Evolutionary conservation across 306 rosid species (phyloP).

Genomic region (Quercus bicolor): DNA sequence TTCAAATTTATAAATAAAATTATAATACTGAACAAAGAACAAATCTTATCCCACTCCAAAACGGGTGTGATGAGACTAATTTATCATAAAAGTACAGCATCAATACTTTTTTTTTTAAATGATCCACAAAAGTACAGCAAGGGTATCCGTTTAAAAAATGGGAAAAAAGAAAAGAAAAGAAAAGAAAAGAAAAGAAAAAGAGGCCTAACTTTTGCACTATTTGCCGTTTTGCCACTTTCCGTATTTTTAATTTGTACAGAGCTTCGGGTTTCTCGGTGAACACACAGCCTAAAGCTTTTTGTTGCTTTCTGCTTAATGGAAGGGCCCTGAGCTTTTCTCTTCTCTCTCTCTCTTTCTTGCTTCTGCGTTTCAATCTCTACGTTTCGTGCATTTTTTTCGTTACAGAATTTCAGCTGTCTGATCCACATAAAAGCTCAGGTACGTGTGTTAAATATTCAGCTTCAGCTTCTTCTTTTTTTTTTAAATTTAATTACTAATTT

Average conservation of each 20-base stretch:
- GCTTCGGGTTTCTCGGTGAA: slow-evolving; percentile 41
- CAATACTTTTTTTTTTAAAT: too few relatives aligned
- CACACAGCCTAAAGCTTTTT: slow-evolving; percentile 52
- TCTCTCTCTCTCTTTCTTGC: slow-evolving; percentile 5
- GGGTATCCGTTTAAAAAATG: too few relatives aligned
- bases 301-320: slow-evolving; percentile 86
- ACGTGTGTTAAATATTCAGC: slow-evolving; percentile 13
- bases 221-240: slow-evolving; percentile 47
- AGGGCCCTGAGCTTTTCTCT: slow-evolving; percentile 47
- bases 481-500: neutral
- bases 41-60: too few relatives aligned
- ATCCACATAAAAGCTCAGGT: slow-evolving; percentile 43
- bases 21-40: too few relatives aligned
- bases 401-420: slow-evolving; percentile 24
- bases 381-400: slow-evolving; percentile 32
- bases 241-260: neutral
- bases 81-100: too few relatives aligned
- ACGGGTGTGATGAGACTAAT: too few relatives aligned
- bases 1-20: too few relatives aligned
- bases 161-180: too few relatives aligned
- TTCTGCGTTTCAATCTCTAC: slow-evolving; percentile 14
- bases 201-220: neutral
- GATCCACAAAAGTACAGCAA: too few relatives aligned
- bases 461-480: neutral
- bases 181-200: too few relatives aligned